Evolutionary conservation across 805 yeast species (phyloP), one percentile per base, ranked within the genome.

Genomic region (Yamadazyma takamatsuzukensis): DNA sequence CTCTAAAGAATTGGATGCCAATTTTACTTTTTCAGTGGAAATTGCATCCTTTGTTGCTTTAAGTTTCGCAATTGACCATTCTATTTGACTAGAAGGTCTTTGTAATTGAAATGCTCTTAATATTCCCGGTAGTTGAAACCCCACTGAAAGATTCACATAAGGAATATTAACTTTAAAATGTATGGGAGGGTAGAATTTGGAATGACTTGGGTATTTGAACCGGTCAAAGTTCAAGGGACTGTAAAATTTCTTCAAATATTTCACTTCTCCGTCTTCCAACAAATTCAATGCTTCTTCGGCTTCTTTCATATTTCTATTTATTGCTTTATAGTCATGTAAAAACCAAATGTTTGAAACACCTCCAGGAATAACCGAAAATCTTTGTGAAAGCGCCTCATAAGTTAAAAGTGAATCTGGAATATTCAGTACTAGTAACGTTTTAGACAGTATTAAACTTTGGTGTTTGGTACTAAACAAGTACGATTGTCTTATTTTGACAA

Each of bases 301-400:
- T 17, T 47, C 41, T 3, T 28, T 26, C 7, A 52, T 55, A 15
- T 49, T 39, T 16, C 43, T 32, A 24, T 43, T 37, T 9, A 47
- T 51, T 17, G 36, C 32, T 12, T 34, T 34, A 29, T 49, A 56
- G 29, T 61, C 63, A 36, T 60, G 52, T 0, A 80, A 67, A 34
- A 78, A 74, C 86, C 88, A 80, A 0, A 83, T 56, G 15, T 64
- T 63, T 9, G 65, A 61, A 2, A 83, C 67, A 1, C 75, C 74
- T 0, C 79, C 80, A 0, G 82, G 77, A 4, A 78, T 56, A 1
- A 61, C 50, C 2, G 54, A 44, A 32, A 74, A 67, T 1, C 59
- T 30, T 1, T 47, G 29, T 8, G 34, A 40, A 7, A 74, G 43
- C 0, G 44, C 38, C 2, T 53, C 55, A 2, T 29, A 23, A 9